These are phyloP conservation scores for Cupressus sempervirens DNA, from an alignment of 75 land plant species.

Conservation along the genomic window DNA sequence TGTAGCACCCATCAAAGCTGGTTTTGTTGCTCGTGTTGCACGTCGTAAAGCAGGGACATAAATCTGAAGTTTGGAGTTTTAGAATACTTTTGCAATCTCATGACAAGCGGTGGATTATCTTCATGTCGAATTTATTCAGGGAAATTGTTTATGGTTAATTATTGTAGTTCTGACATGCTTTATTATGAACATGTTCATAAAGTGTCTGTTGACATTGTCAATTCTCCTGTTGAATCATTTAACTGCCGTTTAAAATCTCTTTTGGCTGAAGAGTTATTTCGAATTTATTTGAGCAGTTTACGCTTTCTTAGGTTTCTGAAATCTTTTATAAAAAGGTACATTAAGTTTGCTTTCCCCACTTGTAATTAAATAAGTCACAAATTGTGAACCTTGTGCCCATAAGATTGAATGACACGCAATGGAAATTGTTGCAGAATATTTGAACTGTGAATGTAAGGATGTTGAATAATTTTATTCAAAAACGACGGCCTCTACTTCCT, in stretches of 20 bases:
- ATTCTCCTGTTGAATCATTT: background rate
- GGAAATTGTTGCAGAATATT: background rate
- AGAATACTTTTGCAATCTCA: background rate
- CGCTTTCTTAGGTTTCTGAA: background rate
- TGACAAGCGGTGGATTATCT: background rate
- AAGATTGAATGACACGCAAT: background rate
- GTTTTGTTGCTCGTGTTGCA: constrained; percentile 83
- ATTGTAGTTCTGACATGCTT: background rate
- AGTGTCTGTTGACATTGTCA: background rate
- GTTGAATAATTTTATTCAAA: too few relatives aligned
- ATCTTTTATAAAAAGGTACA: too few relatives aligned
- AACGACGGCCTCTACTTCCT: too few relatives aligned
- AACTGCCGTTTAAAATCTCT: background rate
- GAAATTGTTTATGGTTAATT: background rate
- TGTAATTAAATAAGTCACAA: background rate
- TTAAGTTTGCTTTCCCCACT: background rate
- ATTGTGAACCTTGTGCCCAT: background rate
- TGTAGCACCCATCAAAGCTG: constrained; percentile 88
- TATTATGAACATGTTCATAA: background rate
- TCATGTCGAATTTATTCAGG: too few relatives aligned
- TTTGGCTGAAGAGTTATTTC: background rate
- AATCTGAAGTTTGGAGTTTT: constrained; percentile 7
- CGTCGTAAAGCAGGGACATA: constrained; percentile 56
- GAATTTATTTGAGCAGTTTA: background rate
- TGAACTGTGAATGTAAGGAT: too few relatives aligned